These are phyloP conservation scores for Vigna mungo DNA, from an alignment of 306 rosid species.

Conservation along the genomic window DNA sequence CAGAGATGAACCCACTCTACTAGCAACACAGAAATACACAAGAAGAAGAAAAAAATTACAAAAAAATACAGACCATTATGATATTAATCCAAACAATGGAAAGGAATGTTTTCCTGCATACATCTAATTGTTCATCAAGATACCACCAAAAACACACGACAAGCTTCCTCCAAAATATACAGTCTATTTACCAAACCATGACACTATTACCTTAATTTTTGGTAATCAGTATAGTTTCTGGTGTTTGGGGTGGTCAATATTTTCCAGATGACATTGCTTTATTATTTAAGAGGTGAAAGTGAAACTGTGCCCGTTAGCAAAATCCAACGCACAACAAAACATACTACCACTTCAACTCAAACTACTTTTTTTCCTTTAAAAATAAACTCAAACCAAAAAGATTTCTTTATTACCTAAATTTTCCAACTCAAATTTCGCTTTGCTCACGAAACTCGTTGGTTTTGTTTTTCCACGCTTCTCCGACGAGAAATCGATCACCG, in stretches of 20 bases:
- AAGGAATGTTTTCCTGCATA: no score
- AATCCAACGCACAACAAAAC: neutral
- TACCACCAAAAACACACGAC: no score
- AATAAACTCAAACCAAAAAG: neutral
- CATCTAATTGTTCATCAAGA: no score
- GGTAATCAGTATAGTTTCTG: neutral
- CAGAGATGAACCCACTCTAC: no score
- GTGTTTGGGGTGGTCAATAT: no score
- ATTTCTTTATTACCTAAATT: conserved; percentile 71
- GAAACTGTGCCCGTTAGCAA: neutral
- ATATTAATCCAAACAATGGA: no score
- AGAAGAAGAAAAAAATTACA: no score
- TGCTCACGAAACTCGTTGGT: conserved; percentile 82
- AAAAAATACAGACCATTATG: no score
- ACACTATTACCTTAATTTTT: neutral
- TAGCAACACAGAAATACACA: no score
- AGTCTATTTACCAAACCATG: no score
- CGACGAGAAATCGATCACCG: conserved; percentile 91
- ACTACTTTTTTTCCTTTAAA: neutral
- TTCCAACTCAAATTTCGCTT: conserved; percentile 73
- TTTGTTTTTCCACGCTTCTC: conserved; percentile 81
- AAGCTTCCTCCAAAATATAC: no score
- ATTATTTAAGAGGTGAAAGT: neutral
- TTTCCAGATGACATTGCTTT: conserved; percentile 3
- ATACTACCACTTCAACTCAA: conserved; percentile 4